phyloP scores from a whole-genome alignment of 169 alveolate species.

The Eimeria mitis region DNA sequence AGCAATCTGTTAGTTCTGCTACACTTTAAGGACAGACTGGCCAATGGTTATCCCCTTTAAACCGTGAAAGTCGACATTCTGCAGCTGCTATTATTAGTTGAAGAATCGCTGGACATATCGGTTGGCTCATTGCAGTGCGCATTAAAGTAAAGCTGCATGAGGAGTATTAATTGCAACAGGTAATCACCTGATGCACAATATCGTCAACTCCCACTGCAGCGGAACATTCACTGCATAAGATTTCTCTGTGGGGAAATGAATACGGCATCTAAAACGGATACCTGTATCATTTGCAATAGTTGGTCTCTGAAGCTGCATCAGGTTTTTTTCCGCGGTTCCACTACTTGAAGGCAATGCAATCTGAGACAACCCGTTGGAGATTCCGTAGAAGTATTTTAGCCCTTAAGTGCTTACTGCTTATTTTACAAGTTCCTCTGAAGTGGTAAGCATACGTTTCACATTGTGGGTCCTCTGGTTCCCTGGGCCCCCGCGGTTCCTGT shows the following conservation, averaged over 20 bases:
- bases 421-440: neutral
- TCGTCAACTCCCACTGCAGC: neutral
- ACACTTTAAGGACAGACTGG: neutral
- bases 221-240: neutral
- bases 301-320: neutral
- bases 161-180: neutral
- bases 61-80: neutral
- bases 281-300: neutral
- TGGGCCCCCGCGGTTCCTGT: neutral
- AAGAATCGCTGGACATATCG: neutral
- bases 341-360: neutral
- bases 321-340: neutral
- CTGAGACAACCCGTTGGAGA: too few species aligned
- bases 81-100: neutral
- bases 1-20: neutral
- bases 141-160: neutral
- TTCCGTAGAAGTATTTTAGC: neutral
- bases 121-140: neutral
- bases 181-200: neutral
- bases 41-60: neutral
- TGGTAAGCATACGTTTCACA: neutral
- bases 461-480: neutral
- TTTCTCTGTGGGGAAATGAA: neutral
- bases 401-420: too few species aligned
- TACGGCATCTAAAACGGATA: neutral